Evolutionary conservation across 768 basidiomycete genomes (phyloP).

Genomic region (Phaeotremella fagi): DNA sequence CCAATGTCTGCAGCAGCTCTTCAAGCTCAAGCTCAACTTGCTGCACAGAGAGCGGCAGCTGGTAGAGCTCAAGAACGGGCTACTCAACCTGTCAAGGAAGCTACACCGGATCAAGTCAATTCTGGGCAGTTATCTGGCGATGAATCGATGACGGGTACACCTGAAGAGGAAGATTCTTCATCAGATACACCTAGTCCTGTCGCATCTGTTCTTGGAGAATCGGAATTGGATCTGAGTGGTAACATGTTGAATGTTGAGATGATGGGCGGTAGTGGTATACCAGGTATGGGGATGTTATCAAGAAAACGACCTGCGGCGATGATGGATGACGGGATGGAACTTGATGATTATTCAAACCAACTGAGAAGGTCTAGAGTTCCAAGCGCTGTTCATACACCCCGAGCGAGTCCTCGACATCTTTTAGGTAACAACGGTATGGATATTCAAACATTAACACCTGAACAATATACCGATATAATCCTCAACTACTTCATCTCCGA

Average conservation of each 20-base stretch:
- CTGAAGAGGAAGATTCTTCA: constrained; percentile 28
- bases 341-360: constrained; percentile 21
- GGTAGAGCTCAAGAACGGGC: constrained; percentile 1
- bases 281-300: constrained; percentile 10
- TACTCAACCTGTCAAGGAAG: constrained; percentile 3
- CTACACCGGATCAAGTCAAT: constrained; percentile 31
- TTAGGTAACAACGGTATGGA: constrained; percentile 22
- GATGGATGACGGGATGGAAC: constrained; percentile 40
- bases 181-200: constrained; percentile 28
- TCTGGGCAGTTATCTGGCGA: constrained; percentile 21
- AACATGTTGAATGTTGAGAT: constrained; percentile 29
- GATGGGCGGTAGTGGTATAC: constrained; percentile 11
- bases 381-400: constrained; percentile 34
- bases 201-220: constrained; percentile 4
- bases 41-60: constrained; percentile 8
- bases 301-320: constrained; percentile 30
- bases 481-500: constrained; percentile 99
- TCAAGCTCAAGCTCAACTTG: constrained; percentile 34
- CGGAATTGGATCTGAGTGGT: constrained; percentile 8
- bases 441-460: constrained; percentile 43
- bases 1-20: constrained; percentile 38
- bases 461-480: constrained; percentile 81
- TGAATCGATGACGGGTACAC: constrained; percentile 21
- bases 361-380: constrained; percentile 24
- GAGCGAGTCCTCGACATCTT: constrained; percentile 17